These are phyloP conservation scores for Fusarium oligoseptatum DNA, from an alignment of 2,329 filamentous ascomycete genomes.

Conservation along the genomic window DNA sequence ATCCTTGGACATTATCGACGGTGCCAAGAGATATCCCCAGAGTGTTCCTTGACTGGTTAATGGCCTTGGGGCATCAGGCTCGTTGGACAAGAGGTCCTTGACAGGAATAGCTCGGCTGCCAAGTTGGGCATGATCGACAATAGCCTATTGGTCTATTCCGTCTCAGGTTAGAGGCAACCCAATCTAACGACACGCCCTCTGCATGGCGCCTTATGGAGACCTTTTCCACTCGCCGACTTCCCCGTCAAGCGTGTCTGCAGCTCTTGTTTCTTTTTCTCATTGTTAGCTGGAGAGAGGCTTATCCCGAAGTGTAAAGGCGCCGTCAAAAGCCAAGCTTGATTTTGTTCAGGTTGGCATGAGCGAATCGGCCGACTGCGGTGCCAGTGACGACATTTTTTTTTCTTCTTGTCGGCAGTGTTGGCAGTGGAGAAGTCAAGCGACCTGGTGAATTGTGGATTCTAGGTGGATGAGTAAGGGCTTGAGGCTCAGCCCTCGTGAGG, in stretches of 20 bases:
- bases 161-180: slow-evolving; percentile 20
- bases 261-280: slow-evolving; percentile 23
- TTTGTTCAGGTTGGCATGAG: slow-evolving; percentile 34
- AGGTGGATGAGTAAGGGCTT: slow-evolving; percentile 21
- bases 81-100: slow-evolving; percentile 28
- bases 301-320: slow-evolving; percentile 30
- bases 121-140: slow-evolving; percentile 45
- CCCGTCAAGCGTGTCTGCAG: slow-evolving; percentile 13
- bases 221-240: slow-evolving; percentile 17
- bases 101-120: slow-evolving; percentile 37
- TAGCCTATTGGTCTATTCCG: slow-evolving; percentile 27
- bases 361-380: slow-evolving; percentile 42
- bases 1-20: slow-evolving; percentile 32
- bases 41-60: slow-evolving; percentile 20
- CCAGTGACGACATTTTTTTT: slow-evolving; percentile 38
- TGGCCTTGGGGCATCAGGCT: slow-evolving; percentile 32
- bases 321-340: slow-evolving; percentile 42
- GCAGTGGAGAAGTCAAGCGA: slow-evolving; percentile 9
- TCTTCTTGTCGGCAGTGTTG: slow-evolving; percentile 1
- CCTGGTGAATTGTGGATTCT: slow-evolving; percentile 10
- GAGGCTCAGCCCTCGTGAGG: slow-evolving; percentile 27
- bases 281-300: slow-evolving; percentile 25
- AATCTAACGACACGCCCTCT: slow-evolving; percentile 39
- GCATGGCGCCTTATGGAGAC: slow-evolving; percentile 9
- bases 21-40: slow-evolving; percentile 49